Evolutionary conservation across 345 rosid species (phyloP).

Genomic region (Eucalyptus curtisii): DNA sequence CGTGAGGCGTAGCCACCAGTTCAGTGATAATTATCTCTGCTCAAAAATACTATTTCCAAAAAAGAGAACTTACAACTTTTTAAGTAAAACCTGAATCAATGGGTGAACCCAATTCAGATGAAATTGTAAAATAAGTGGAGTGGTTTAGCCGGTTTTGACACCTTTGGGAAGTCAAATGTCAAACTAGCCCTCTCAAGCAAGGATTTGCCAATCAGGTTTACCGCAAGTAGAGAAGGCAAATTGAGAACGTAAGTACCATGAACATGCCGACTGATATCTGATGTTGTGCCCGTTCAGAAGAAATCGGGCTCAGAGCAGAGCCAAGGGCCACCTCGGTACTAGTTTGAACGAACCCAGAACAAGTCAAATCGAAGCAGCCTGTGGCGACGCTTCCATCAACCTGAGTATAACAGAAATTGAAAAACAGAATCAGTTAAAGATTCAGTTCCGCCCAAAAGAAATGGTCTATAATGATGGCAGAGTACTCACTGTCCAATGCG

Average conservation of each 20-base stretch:
- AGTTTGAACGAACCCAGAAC: slow-evolving; percentile 42
- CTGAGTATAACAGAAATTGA: not conserved
- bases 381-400: slow-evolving; percentile 10
- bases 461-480: not conserved
- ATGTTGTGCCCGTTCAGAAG: slow-evolving; percentile 7
- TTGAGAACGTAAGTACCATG: slow-evolving; percentile 4
- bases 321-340: slow-evolving; percentile 6
- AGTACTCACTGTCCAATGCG: slow-evolving; percentile 2
- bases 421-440: not conserved
- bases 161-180: not conserved
- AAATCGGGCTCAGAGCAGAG: not conserved
- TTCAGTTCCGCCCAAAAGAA: not conserved
- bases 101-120: not conserved
- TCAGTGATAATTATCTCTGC: not conserved
- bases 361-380: slow-evolving; percentile 30
- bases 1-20: slow-evolving; percentile 30
- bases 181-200: not conserved
- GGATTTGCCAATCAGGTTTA: not conserved
- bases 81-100: not conserved
- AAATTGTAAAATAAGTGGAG: not conserved
- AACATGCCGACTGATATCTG: not conserved
- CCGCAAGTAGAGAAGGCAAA: not conserved
- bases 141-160: not conserved
- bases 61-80: not conserved
- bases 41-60: not conserved